Evolutionary conservation across 345 rosid genomes (phyloP).

Genomic region (Anastatica hierochuntica): DNA sequence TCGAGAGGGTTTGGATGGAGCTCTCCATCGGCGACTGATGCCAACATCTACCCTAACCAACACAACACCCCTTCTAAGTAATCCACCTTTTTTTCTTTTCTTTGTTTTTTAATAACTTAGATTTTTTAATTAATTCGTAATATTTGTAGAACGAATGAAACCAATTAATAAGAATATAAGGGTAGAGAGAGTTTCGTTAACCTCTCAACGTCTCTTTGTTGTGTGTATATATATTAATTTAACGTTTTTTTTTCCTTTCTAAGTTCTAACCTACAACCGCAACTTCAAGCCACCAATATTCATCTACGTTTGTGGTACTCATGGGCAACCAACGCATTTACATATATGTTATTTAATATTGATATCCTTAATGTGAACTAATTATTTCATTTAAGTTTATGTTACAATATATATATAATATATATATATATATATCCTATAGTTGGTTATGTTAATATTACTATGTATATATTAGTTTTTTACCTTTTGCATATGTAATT

Average conservation of each 20-base stretch:
- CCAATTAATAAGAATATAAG: too few relatives aligned
- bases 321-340: conserved; percentile 6
- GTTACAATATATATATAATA: too few relatives aligned
- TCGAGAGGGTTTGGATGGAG: conserved; percentile 43
- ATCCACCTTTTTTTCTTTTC: conserved; percentile 15
- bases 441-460: too few relatives aligned
- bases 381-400: too few relatives aligned
- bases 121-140: too few relatives aligned
- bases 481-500: too few relatives aligned
- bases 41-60: conserved; percentile 70
- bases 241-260: conserved; percentile 41
- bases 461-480: too few relatives aligned
- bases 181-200: conserved; percentile 48
- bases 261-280: conserved; percentile 50
- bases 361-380: too few relatives aligned
- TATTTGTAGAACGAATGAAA: too few relatives aligned
- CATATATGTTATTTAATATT: too few relatives aligned
- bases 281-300: conserved; percentile 24
- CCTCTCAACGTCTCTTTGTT: conserved; percentile 59
- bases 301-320: conserved; percentile 23
- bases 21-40: conserved; percentile 44
- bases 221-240: conserved; percentile 6
- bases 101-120: too few relatives aligned
- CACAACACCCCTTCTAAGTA: conserved; percentile 37
- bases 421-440: too few relatives aligned